Conservation (phyloP, 306 rosid genomes). For the Gastrolobium villosum region DNA sequence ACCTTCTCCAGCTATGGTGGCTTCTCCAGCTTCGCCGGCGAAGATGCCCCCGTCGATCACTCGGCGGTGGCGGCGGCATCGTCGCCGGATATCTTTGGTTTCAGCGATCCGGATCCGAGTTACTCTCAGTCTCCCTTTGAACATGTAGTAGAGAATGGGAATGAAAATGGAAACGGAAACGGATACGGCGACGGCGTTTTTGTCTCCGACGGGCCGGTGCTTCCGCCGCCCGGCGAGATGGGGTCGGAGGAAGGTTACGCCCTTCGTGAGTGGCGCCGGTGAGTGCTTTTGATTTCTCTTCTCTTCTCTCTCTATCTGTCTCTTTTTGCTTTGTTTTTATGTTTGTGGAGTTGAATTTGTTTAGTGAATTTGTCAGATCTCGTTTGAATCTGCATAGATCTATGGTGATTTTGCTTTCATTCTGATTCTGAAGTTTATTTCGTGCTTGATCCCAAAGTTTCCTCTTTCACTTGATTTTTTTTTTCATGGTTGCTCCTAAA, state of each 20-base stretch:
- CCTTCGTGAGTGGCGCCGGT: slow-evolving; percentile 99
- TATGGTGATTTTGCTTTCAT: slow-evolving; percentile 31
- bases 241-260: slow-evolving; percentile 85
- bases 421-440: background rate
- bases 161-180: slow-evolving; percentile 56
- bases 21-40: slow-evolving; percentile 66
- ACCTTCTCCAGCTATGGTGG: slow-evolving; percentile 67
- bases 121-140: slow-evolving; percentile 80
- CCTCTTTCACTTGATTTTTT: slow-evolving; percentile 16
- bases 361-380: slow-evolving; percentile 52
- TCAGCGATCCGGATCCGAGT: slow-evolving; percentile 71
- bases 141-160: slow-evolving; percentile 69
- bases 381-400: slow-evolving; percentile 58
- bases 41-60: slow-evolving; percentile 65
- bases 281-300: slow-evolving; percentile 58
- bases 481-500: background rate
- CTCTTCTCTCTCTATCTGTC: background rate
- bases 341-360: slow-evolving; percentile 10
- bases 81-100: slow-evolving; percentile 80
- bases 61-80: slow-evolving; percentile 38
- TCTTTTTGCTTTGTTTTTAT: background rate
- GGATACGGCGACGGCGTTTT: slow-evolving; percentile 70
- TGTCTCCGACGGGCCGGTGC: slow-evolving; percentile 85
- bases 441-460: slow-evolving; percentile 39
- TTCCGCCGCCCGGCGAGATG: slow-evolving; percentile 86